Evolutionary conservation across 495 filamentous ascomycete species (phyloP), one percentile per base, ranked within the genome.

Genomic region (Cudoniella acicularis): DNA sequence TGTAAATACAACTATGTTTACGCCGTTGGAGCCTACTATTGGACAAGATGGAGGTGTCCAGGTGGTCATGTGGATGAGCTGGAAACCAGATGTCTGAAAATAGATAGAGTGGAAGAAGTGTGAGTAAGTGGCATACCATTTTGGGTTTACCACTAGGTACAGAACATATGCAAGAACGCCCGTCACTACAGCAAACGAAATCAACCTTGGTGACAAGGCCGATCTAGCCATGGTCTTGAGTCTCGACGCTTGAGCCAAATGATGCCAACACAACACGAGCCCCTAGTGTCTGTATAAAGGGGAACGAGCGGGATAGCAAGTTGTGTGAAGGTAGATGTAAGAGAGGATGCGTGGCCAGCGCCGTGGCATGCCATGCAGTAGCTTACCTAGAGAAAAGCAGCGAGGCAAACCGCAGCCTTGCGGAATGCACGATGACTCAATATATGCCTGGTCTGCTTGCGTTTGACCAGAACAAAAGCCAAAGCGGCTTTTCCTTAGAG

Each of bases 91-190:
- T 6, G 8, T n/a, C 2, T 52, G 50, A 36, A 13, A 13, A 36
- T 36, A 6, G 4, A 6, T 36, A 36, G 30, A 4, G 4, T 36
- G 43, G 17, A 21, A 21, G n/a, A 4, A 46, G 17, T n/a, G 43
- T 6, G 3, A n/a, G 8, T n/a, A 6, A 46, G 8, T 16, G 8
- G n/a, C 63, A 52, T 65, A 65, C 63, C 63, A 59, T 6, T 26
- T 48, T 8, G 16, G 27, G 21, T 59, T 6, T 4, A 47, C 48
- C 49, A 54, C 57, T 55, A 64, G 61, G 60, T 61, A 67, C 41
- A 70, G n/a, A 36, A 64, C 49, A 25, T 68, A 22, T 4, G 64
- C 63, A 26, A 70, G 6, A 18, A 69, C 46, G 21, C 62, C 52
- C 11, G 54, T 36, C 20, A 58, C 27, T 9, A 51, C 27, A 20